Evolutionary conservation across 306 rosid genomes (phyloP).

Genomic region (Trifolium subterraneum): DNA sequence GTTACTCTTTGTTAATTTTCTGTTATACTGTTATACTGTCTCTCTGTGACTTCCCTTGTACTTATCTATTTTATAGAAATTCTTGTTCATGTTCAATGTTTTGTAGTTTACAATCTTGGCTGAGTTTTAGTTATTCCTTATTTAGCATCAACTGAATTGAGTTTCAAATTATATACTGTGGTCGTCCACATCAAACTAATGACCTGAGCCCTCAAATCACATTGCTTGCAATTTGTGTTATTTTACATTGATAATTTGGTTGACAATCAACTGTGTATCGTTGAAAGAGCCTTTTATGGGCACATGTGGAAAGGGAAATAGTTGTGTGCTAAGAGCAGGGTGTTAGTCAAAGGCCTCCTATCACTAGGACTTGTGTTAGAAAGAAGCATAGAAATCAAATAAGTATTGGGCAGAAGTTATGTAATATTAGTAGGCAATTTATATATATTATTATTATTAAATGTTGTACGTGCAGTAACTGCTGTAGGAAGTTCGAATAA

Average conservation of each 20-base stretch:
- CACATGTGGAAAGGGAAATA: constrained; percentile 15
- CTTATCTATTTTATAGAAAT: constrained; percentile 4
- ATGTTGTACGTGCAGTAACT: not conserved
- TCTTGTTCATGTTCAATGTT: not conserved
- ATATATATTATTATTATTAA: not conserved
- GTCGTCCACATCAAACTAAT: constrained; percentile 18
- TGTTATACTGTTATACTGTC: constrained; percentile 1
- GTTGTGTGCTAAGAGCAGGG: constrained; percentile 33
- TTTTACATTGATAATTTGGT: constrained; percentile 4
- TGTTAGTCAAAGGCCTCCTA: not conserved
- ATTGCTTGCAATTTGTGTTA: constrained; percentile 8
- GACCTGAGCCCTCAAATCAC: not conserved
- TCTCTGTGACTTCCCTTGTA: constrained; percentile 20
- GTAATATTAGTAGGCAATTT: not conserved
- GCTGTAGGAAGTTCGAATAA: not conserved
- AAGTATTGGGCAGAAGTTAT: not conserved
- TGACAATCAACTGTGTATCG: constrained; percentile 1
- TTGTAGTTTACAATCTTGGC: not conserved
- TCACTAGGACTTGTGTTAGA: not conserved
- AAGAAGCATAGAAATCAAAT: not conserved
- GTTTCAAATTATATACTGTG: constrained; percentile 7
- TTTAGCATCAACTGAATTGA: constrained; percentile 2
- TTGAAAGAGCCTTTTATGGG: constrained; percentile 13
- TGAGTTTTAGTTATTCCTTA: constrained; percentile 1
- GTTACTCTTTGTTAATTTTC: not conserved